Evolutionary conservation across 2,329 filamentous ascomycete species (phyloP).

Genomic region (Whalleya microplaca): DNA sequence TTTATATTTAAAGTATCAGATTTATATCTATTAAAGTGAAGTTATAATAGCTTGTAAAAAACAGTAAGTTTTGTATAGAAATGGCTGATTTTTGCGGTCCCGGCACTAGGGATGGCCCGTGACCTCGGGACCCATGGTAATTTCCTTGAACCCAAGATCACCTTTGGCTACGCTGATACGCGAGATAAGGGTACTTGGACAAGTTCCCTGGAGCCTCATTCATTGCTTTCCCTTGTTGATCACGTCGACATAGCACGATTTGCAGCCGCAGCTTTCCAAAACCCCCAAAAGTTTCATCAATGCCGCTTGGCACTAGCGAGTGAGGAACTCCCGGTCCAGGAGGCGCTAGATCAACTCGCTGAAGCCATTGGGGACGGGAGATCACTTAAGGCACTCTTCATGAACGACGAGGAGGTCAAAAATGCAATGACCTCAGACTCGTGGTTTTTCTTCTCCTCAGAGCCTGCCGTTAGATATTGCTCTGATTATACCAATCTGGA

Average conservation of each 20-base stretch:
- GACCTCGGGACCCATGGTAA: no score
- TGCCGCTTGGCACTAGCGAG: constrained; percentile 47
- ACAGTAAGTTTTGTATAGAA: no score
- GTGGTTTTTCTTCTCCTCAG: constrained; percentile 45
- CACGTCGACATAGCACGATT: constrained; percentile 25
- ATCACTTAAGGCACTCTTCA: constrained; percentile 41
- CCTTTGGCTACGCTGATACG: constrained; percentile 10
- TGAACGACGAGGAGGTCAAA: constrained; percentile 46
- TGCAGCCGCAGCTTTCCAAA: constrained; percentile 28
- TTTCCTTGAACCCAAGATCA: constrained; percentile 25
- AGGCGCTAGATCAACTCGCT: constrained; percentile 43
- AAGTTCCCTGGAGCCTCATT: constrained; percentile 16
- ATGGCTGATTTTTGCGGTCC: no score
- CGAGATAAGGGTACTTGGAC: constrained; percentile 18
- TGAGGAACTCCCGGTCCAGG: constrained; percentile 38
- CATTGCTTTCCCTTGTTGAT: constrained; percentile 17
- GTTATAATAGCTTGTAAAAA: no score
- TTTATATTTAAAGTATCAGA: no score
- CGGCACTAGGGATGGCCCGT: no score
- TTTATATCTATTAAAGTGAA: no score
- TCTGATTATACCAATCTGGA: constrained; percentile 42
- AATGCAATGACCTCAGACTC: constrained; percentile 32
- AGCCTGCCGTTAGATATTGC: constrained; percentile 42
- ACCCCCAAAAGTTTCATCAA: constrained; percentile 44
- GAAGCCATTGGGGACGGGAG: constrained; percentile 34